Evolutionary conservation across 257 asterid species (phyloP).

Genomic region (Capsicum pubescens): DNA sequence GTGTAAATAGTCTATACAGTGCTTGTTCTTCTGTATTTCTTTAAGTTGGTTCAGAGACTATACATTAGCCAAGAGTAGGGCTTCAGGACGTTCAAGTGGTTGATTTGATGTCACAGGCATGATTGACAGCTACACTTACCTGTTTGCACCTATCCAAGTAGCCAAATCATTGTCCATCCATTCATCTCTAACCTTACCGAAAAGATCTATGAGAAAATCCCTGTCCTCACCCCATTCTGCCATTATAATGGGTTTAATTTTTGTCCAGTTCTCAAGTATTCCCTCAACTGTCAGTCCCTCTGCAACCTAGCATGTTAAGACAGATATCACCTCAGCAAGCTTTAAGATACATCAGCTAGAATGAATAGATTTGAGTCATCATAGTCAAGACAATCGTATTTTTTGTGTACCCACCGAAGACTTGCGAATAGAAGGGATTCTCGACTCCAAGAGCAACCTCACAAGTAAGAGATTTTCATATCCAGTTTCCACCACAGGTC

Average conservation of each 20-base stretch:
- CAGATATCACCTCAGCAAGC: conserved; percentile 30
- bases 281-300: conserved; percentile 73
- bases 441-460: conserved; percentile 80
- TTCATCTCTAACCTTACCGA: conserved; percentile 88
- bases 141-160: conserved; percentile 85
- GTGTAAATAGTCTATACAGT: neutral
- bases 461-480: conserved; percentile 88
- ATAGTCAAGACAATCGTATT: neutral
- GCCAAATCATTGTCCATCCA: conserved; percentile 81
- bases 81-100: conserved; percentile 7
- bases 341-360: conserved; percentile 31
- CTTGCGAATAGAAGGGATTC: conserved; percentile 70
- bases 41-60: neutral
- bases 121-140: conserved; percentile 47
- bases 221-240: conserved; percentile 81
- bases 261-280: conserved; percentile 78
- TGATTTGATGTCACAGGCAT: conserved; percentile 6
- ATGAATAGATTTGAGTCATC: conserved; percentile 17
- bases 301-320: conserved; percentile 64
- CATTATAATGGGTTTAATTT: conserved; percentile 79
- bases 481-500: conserved; percentile 98
- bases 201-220: conserved; percentile 76
- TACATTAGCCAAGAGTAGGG: neutral
- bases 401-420: conserved; percentile 73
- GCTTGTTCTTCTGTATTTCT: neutral